Conservation (phyloP, 352 stramenopile genomes). For the Phytophthora citricola region DNA sequence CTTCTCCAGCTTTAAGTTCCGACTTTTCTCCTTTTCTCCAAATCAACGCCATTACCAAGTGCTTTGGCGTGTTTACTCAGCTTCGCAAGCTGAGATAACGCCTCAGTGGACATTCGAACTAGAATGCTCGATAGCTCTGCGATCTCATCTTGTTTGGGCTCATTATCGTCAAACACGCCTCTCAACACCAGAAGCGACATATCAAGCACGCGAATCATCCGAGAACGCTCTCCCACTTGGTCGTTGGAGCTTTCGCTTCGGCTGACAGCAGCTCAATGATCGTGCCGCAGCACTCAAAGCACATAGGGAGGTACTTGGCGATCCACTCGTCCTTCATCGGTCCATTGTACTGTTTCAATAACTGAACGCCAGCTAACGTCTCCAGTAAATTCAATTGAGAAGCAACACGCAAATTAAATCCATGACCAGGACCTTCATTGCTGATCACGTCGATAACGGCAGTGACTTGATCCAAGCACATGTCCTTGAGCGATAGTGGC, state of each 20-base stretch:
- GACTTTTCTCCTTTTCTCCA: conserved; percentile 7
- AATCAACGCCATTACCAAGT: not conserved
- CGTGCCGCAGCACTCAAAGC: conserved; percentile 73
- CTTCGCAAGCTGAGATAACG: conserved; percentile 52
- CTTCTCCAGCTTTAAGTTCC: conserved; percentile 21
- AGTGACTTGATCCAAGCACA: conserved; percentile 56
- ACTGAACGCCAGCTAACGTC: conserved; percentile 41
- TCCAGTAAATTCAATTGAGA: conserved; percentile 58
- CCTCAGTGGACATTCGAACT: conserved; percentile 61
- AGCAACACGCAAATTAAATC: conserved; percentile 43
- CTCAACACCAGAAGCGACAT: conserved; percentile 60
- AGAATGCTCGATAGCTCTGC: conserved; percentile 54
- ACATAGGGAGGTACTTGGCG: conserved; percentile 64
- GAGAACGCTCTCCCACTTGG: conserved; percentile 24
- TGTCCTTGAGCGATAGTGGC: conserved; percentile 41
- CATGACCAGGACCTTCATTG: conserved; percentile 59
- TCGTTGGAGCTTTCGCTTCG: conserved; percentile 11
- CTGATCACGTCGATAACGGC: conserved; percentile 56
- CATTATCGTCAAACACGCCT: conserved; percentile 65
- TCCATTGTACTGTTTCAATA: conserved; percentile 52
- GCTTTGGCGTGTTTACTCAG: conserved; percentile 8
- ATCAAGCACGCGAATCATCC: conserved; percentile 70
- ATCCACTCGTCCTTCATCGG: conserved; percentile 65
- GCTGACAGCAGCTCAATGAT: conserved; percentile 57
- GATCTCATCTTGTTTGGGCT: conserved; percentile 35